Conservation (phyloP, 352 stramenopile genomes). For the Phytophthora citrophthora region DNA sequence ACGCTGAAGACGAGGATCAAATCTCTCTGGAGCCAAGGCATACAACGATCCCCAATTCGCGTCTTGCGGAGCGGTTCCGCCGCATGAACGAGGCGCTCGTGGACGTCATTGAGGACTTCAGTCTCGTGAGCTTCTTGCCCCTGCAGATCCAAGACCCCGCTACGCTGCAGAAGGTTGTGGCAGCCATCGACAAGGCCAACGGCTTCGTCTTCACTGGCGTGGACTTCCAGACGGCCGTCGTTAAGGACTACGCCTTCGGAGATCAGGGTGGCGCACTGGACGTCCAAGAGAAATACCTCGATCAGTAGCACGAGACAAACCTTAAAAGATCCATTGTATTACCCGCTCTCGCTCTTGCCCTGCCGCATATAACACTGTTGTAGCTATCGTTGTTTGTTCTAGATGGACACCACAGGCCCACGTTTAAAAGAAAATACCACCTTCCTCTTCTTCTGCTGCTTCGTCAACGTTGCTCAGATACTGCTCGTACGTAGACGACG, state of each 20-base stretch:
- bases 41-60: slow-evolving; percentile 25
- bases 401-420: slow-evolving; percentile 8
- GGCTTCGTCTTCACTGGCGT: slow-evolving; percentile 83
- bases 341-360: slow-evolving; percentile 19
- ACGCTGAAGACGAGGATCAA: slow-evolving; percentile 50
- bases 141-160: slow-evolving; percentile 82
- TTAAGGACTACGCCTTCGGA: slow-evolving; percentile 76
- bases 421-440: slow-evolving; percentile 87
- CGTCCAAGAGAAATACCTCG: slow-evolving; percentile 78
- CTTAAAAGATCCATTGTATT: slow-evolving; percentile 46
- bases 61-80: slow-evolving; percentile 62
- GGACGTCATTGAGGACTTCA: slow-evolving; percentile 89
- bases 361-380: slow-evolving; percentile 17
- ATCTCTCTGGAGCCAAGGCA: slow-evolving; percentile 43
- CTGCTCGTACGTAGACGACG: slow-evolving; percentile 86
- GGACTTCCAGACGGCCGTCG: slow-evolving; percentile 79
- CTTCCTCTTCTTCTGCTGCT: slow-evolving; percentile 75
- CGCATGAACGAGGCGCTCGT: slow-evolving; percentile 87
- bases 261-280: slow-evolving; percentile 55
- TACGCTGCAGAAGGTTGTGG: slow-evolving; percentile 69
- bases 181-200: slow-evolving; percentile 84
- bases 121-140: slow-evolving; percentile 82
- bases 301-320: slow-evolving; percentile 36
- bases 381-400: slow-evolving; percentile 24
- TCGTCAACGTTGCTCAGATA: slow-evolving; percentile 91